phyloP scores from a whole-genome alignment of 148 eudicot genomes.

The Hydrangea macrophylla region DNA sequence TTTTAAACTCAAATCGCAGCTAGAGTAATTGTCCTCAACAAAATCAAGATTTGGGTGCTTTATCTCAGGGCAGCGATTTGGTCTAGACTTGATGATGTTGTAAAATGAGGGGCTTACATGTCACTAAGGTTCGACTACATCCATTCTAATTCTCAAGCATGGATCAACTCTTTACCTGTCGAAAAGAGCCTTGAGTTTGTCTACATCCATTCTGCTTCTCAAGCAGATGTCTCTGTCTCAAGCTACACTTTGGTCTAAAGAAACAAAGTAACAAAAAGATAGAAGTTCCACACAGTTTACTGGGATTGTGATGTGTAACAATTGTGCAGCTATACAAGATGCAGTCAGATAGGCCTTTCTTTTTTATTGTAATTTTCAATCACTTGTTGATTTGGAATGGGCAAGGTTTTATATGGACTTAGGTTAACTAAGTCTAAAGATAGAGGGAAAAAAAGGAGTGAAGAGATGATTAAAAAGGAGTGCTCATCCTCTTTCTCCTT shows the following conservation, averaged over 20 bases:
- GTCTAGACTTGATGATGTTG: too few relatives aligned
- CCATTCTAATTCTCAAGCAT: slow-evolving; percentile 61
- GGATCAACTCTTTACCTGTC: slow-evolving; percentile 64
- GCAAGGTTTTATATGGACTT: slow-evolving; percentile 31
- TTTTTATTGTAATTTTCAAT: slow-evolving; percentile 22
- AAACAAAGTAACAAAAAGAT: background rate
- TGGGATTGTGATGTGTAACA: slow-evolving; percentile 23
- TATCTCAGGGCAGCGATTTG: too few relatives aligned
- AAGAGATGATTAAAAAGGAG: slow-evolving; percentile 59
- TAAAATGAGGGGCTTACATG: too few relatives aligned
- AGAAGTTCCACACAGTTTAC: slow-evolving; percentile 6
- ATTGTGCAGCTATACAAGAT: slow-evolving; percentile 62
- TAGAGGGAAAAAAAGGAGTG: slow-evolving; percentile 81
- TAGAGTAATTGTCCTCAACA: too few relatives aligned
- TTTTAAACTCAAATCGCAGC: too few relatives aligned
- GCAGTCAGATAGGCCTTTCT: slow-evolving; percentile 19
- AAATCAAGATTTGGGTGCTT: too few relatives aligned
- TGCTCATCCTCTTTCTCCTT: slow-evolving; percentile 97
- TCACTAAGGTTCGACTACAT: too few relatives aligned
- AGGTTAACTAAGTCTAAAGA: slow-evolving; percentile 44
- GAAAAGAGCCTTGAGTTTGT: slow-evolving; percentile 86
- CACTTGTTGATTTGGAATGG: slow-evolving; percentile 22
- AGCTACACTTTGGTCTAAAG: slow-evolving; percentile 59
- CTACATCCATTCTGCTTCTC: slow-evolving; percentile 69
- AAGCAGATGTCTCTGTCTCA: slow-evolving; percentile 61